Conservation (phyloP, 208 protist species). For the Naegleria gruberi region DNA sequence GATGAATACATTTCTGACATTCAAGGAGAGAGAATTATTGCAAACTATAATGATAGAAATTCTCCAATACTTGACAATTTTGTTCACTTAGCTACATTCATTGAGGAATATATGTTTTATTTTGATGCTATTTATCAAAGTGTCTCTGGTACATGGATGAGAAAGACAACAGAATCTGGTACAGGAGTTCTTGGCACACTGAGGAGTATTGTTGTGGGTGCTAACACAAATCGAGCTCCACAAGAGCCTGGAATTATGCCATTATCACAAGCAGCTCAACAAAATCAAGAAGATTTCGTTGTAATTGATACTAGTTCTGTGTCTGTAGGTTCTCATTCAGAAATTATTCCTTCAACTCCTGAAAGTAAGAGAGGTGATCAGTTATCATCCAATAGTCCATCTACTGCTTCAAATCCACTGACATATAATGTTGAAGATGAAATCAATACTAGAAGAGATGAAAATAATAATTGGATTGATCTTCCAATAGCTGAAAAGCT, state of each 20-base stretch:
- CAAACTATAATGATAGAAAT: background rate
- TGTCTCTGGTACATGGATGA: background rate
- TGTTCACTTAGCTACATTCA: background rate
- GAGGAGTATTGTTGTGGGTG: background rate
- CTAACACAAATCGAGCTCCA: background rate
- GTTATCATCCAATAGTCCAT: background rate
- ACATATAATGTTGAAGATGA: slow-evolving; percentile 10
- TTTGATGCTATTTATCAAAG: background rate
- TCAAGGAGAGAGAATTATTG: background rate
- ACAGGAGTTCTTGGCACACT: background rate
- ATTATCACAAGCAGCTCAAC: background rate
- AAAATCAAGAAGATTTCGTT: background rate
- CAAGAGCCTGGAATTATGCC: background rate
- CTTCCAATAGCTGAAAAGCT: slow-evolving; percentile 7
- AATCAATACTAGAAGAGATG: background rate
- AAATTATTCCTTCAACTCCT: background rate
- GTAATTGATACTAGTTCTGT: background rate
- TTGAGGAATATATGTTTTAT: slow-evolving; percentile 18
- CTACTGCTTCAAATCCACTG: background rate
- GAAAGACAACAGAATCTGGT: background rate
- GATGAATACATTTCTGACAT: background rate
- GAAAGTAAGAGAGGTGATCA: background rate
- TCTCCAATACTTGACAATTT: background rate
- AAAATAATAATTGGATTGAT: background rate
- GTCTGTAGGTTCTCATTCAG: too few species aligned